Evolutionary conservation across 768 basidiomycete species (phyloP), one percentile per base, ranked within the genome.

Genomic region (Auriculariales sp.): DNA sequence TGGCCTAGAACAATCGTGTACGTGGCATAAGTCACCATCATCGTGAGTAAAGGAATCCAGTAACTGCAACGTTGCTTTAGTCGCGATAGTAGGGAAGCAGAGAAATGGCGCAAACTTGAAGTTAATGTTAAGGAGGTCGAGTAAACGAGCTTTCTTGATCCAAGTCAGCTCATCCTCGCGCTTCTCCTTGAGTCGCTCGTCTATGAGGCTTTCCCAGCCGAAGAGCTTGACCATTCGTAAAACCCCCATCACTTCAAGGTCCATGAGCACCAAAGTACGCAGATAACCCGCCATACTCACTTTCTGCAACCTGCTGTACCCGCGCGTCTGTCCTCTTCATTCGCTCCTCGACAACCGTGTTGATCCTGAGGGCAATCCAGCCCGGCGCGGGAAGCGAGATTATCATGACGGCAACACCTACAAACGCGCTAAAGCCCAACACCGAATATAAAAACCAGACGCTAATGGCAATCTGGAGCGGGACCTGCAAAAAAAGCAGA

Each of bases 251-350:
- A 49, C 58, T 56, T 28, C 5, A 9, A 17, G 25, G n/a, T 3
- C 6, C 56, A 36, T 19, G 51, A 48, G 27, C 45, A 25, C 39
- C 29, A n/a, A 22, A 55, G 46, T 29, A 25, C 32, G 28, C 15
- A 31, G 28, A 15, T 28, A 22, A 19, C 10, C 4, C 65, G 30
- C 51, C 9, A 17, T 22, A 59, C 68, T 56, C 56, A 74, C 77
- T 68, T 65, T 83, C 81, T 3, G 78, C 75, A 34, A 83, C 72
- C 3, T 65, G 65, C 56, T 80, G 75, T 2, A 83, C 73, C 19
- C 81, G 65, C 5, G 71, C 71, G 58, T 84, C 83, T 1, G 70
- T 73, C 70, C 67, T 75, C 47, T 72, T 68, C 69, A 81, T 72
- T 49, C 69, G 66, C 49, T 64, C 58, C 15, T 58, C 58, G 55